Evolutionary conservation across 257 asterid genomes (phyloP), one percentile per base, ranked within the genome.

Genomic region (Buddleja alternifolia): DNA sequence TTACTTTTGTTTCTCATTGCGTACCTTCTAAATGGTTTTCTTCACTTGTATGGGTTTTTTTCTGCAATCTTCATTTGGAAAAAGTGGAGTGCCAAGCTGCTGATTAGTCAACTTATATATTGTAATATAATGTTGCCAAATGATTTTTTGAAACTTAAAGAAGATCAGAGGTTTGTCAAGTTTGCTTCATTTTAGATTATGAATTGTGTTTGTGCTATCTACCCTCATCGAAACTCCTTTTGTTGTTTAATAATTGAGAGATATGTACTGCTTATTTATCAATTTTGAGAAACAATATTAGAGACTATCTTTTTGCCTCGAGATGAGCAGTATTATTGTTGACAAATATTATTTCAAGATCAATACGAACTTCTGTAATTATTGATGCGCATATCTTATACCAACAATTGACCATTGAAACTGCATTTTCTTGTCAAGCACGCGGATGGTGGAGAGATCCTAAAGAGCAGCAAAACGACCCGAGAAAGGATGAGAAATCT

Each of bases 391-490:
- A 42, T 66, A 21, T 70, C 37, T 70, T 63, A 45, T 19, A n/a
- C 47, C 23, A 29, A 32, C 40, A 67, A 55, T 63, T 78, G 37
- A 63, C 41, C 20, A 10, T 71, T 17, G 4, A 29, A 44, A 29
- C 60, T 24, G 16, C 12, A n/a, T 75, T 53, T 67, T 82, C 61
- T 25, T 71, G 46, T 73, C 70, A 81, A 90, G 97, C 83, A 60
- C 91, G 81, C 69, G 97, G 95, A 73, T 82, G 88, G 85, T 76
- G 90, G 92, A 81, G 82, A 69, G 91, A 90, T 72, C 36, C 79
- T 4, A 82, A 60, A 75, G 89, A 84, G 75, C 85, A 75, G 51
- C 75, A 60, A 58, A 76, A 44, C 15, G 83, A 74, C 54, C 52
- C 59, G 11, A 75, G 16, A 44, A 82, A 79, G 72, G 85, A 78